phyloP scores from a whole-genome alignment of 768 basidiomycete genomes.

The Mrakia hoshinonis region DNA sequence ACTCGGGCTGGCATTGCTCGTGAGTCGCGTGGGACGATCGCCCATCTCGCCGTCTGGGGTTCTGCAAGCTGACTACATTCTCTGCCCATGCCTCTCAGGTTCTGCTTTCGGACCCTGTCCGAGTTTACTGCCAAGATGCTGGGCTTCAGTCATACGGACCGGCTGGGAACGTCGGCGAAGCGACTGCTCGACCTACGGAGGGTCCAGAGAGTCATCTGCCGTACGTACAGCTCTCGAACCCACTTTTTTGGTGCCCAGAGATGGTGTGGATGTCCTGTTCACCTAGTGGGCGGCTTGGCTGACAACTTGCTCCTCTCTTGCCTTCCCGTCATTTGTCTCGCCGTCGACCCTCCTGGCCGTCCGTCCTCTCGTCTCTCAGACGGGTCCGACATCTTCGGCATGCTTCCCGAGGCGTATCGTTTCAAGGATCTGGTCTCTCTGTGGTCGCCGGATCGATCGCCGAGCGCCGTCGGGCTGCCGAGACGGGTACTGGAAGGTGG shows the following conservation, averaged over 20 bases:
- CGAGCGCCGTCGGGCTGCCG: slow-evolving; percentile 18
- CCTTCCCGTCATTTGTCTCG: background rate
- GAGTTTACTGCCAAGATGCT: slow-evolving; percentile 56
- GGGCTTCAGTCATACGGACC: slow-evolving; percentile 57
- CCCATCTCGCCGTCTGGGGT: too few relatives aligned
- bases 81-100: slow-evolving; percentile 32
- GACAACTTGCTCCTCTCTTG: background rate
- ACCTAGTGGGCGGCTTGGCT: too few relatives aligned
- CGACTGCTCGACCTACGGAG: slow-evolving; percentile 48
- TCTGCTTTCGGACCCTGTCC: slow-evolving; percentile 54
- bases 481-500: slow-evolving; percentile 14
- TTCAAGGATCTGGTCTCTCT: slow-evolving; percentile 17
- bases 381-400: slow-evolving; percentile 51
- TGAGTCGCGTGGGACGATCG: slow-evolving; percentile 10
- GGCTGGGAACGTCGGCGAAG: slow-evolving; percentile 47
- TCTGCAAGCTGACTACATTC: too few relatives aligned
- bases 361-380: background rate
- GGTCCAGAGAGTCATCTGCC: slow-evolving; percentile 55
- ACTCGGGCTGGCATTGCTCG: slow-evolving; percentile 59
- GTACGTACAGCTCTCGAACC: slow-evolving; percentile 33
- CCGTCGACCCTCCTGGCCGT: background rate
- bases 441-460: background rate
- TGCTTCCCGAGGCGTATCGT: slow-evolving; percentile 50
- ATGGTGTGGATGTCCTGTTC: too few relatives aligned
- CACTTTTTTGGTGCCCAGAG: slow-evolving; percentile 39